Conservation (phyloP, 2,329 filamentous ascomycete species). For the Elsinoe batatas region DNA sequence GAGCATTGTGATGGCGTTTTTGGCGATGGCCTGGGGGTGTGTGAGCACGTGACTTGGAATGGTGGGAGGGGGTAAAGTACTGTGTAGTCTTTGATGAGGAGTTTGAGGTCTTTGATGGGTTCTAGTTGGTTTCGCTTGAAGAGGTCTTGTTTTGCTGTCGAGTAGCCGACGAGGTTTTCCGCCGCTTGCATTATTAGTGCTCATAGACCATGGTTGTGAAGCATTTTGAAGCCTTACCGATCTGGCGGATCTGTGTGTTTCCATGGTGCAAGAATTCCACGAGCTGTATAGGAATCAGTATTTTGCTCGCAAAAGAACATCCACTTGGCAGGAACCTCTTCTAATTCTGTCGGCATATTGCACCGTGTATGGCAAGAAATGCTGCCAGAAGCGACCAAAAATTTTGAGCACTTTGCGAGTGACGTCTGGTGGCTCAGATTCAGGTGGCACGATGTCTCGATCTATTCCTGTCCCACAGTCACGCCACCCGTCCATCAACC, state of each 20-base stretch:
- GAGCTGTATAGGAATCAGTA: conserved; percentile 44
- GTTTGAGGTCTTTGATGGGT: conserved; percentile 77
- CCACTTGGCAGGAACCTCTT: conserved; percentile 33
- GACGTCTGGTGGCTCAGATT: conserved; percentile 8
- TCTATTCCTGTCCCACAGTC: background rate
- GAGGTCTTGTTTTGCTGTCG: conserved; percentile 61
- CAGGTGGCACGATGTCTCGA: background rate
- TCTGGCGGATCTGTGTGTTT: conserved; percentile 79
- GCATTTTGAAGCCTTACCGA: conserved; percentile 43
- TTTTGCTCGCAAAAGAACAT: background rate
- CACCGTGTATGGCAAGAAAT: conserved; percentile 12
- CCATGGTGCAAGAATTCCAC: conserved; percentile 89
- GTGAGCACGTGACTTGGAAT: background rate
- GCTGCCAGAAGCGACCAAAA: background rate
- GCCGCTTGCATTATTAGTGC: conserved; percentile 44
- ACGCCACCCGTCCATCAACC: no score
- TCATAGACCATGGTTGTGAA: background rate
- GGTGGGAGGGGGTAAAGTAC: conserved; percentile 37
- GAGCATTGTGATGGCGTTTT: conserved; percentile 82
- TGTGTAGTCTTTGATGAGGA: conserved; percentile 72
- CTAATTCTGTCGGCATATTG: conserved; percentile 41
- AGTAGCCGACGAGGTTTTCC: conserved; percentile 79
- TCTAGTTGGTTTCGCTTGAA: conserved; percentile 75
- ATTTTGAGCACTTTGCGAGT: background rate
- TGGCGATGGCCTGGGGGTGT: conserved; percentile 63